These are phyloP conservation scores for Boletus bicolor DNA, from an alignment of 768 basidiomycete species.

Conservation along the genomic window DNA sequence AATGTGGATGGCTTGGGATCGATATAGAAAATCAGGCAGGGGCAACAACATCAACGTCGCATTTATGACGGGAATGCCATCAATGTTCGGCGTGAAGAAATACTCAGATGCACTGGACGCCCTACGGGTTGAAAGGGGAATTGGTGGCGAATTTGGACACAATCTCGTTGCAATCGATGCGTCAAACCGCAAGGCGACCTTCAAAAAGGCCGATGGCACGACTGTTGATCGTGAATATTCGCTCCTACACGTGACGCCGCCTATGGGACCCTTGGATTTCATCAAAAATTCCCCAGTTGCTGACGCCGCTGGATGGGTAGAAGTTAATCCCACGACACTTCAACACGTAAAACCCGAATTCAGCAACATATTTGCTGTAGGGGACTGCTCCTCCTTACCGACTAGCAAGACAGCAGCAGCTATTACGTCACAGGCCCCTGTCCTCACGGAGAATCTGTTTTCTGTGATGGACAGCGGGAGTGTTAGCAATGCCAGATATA, in stretches of 20 bases:
- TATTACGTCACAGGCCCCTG: conserved; percentile 86
- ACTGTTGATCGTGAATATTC: conserved; percentile 75
- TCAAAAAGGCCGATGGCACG: conserved; percentile 73
- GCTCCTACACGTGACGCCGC: conserved; percentile 82
- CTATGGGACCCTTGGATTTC: conserved; percentile 84
- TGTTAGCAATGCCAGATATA: conserved; percentile 67
- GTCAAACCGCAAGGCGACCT: conserved; percentile 73
- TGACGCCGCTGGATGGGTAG: conserved; percentile 86
- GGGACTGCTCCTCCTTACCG: conserved; percentile 90
- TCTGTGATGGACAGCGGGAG: conserved; percentile 71
- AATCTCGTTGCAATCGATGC: conserved; percentile 77
- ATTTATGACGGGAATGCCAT: conserved; percentile 88
- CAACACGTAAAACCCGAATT: conserved; percentile 80
- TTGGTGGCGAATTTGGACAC: conserved; percentile 79
- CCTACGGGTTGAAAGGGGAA: conserved; percentile 72
- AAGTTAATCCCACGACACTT: conserved; percentile 76
- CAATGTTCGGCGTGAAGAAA: conserved; percentile 97
- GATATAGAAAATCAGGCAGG: conserved; percentile 60
- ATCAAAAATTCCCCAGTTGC: conserved; percentile 76
- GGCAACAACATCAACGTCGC: conserved; percentile 57
- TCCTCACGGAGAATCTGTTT: conserved; percentile 86
- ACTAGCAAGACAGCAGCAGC: conserved; percentile 97
- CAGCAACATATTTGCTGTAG: conserved; percentile 82
- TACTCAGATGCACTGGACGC: conserved; percentile 85
- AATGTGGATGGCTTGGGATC: conserved; percentile 97